These are phyloP conservation scores for Fallopia convolvulus DNA, from an alignment of 148 eudicot species.

Conservation along the genomic window DNA sequence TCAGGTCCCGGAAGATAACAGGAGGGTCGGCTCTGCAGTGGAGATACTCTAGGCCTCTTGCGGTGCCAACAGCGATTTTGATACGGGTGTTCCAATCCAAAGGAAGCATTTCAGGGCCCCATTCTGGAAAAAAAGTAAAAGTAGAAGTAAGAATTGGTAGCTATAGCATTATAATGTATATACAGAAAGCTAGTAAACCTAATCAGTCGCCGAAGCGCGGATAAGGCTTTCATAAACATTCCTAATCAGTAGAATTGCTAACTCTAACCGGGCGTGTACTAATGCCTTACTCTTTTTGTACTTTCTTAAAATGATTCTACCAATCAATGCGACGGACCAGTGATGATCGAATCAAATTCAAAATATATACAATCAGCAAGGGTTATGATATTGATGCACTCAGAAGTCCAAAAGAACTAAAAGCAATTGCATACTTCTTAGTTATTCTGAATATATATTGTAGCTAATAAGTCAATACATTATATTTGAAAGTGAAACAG, in stretches of 20 bases:
- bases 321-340: neutral
- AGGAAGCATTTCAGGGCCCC: constrained; percentile 21
- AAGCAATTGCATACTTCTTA: neutral
- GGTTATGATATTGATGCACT: neutral
- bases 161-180: neutral
- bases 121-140: constrained; percentile 16
- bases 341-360: neutral
- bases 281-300: neutral
- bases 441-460: neutral
- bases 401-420: neutral
- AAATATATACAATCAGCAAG: neutral
- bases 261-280: neutral
- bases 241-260: neutral
- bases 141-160: neutral
- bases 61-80: constrained; percentile 32
- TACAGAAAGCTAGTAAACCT: neutral
- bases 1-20: constrained; percentile 62
- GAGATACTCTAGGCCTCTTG: constrained; percentile 64
- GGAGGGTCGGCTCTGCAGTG: constrained; percentile 65
- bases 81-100: constrained; percentile 37
- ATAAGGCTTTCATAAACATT: neutral
- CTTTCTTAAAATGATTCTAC: neutral
- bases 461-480: neutral
- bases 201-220: neutral
- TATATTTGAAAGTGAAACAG: neutral